Percentiles rank a stretch among this genome's conserved stretches.
phyloP scores from a whole-genome alignment of 2,329 filamentous ascomycete genomes.

The Botrytis cinerea region DNA sequence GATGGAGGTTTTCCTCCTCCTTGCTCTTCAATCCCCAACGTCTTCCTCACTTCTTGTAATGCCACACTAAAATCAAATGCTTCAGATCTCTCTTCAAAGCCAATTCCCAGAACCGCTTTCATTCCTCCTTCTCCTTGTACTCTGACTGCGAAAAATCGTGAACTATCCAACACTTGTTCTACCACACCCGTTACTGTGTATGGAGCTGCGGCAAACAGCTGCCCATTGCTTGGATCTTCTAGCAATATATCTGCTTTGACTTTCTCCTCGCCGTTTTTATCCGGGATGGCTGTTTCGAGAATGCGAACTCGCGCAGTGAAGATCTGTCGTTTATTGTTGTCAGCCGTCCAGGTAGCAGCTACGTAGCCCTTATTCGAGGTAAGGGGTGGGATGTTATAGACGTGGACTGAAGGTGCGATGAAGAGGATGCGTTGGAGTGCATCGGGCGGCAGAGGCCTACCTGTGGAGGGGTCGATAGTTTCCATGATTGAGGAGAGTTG shows the following conservation, averaged over 20 bases:
- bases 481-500: constrained; percentile 33
- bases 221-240: constrained; percentile 70
- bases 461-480: constrained; percentile 68
- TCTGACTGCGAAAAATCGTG: constrained; percentile 80
- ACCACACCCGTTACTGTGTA: constrained; percentile 68
- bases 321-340: constrained; percentile 70
- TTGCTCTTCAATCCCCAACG: constrained; percentile 60
- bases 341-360: constrained; percentile 74
- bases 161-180: constrained; percentile 76
- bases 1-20: constrained; percentile 39
- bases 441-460: constrained; percentile 65
- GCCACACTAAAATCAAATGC: constrained; percentile 84
- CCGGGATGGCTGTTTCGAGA: constrained; percentile 67
- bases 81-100: constrained; percentile 83
- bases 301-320: constrained; percentile 82
- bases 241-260: constrained; percentile 76
- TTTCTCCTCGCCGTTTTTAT: constrained; percentile 48
- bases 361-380: constrained; percentile 77
- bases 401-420: constrained; percentile 71
- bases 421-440: constrained; percentile 86
- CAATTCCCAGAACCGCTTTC: constrained; percentile 79
- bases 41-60: constrained; percentile 74
- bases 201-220: constrained; percentile 81
- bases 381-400: constrained; percentile 85
- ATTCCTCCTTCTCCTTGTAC: constrained; percentile 74